Conservation (phyloP, 2,329 filamentous ascomycete genomes). For the Botrytis elliptica region DNA sequence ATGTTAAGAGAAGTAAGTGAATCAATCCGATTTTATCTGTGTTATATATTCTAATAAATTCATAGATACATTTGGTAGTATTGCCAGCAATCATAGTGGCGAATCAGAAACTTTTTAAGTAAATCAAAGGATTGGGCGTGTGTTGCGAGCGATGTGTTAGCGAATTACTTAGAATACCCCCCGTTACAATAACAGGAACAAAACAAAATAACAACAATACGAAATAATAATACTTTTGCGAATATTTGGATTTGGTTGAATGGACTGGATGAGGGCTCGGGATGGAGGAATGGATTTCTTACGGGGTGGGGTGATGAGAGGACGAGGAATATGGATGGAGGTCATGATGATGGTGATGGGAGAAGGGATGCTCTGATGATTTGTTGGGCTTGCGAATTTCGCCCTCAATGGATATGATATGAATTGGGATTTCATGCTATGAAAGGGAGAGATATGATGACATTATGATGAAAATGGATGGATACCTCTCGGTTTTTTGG, state of each 20-base stretch:
- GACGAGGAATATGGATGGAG: not conserved
- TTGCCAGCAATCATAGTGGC: conserved; percentile 46
- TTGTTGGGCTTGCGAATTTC: not conserved
- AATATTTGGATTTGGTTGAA: not conserved
- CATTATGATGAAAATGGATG: conserved; percentile 7
- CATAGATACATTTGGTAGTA: conserved; percentile 54
- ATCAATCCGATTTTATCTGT: conserved; percentile 24
- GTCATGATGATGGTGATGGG: not conserved
- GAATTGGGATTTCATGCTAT: not conserved
- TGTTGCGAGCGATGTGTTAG: not conserved
- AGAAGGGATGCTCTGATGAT: not conserved
- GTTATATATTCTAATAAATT: conserved; percentile 18
- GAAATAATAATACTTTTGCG: conserved; percentile 9
- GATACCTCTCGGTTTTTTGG: not conserved
- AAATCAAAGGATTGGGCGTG: not conserved
- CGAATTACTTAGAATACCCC: conserved; percentile 13
- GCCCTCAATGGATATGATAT: not conserved
- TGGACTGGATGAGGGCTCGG: not conserved
- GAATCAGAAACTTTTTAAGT: conserved; percentile 55
- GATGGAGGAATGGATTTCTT: conserved; percentile 1
- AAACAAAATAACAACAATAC: conserved; percentile 4
- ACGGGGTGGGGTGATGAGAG: not conserved
- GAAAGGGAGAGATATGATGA: conserved; percentile 1
- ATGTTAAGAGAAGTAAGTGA: conserved; percentile 54
- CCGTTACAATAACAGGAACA: conserved; percentile 4